Evolutionary conservation across 352 stramenopile genomes (phyloP).

Genomic region (Phytophthora idaei): DNA sequence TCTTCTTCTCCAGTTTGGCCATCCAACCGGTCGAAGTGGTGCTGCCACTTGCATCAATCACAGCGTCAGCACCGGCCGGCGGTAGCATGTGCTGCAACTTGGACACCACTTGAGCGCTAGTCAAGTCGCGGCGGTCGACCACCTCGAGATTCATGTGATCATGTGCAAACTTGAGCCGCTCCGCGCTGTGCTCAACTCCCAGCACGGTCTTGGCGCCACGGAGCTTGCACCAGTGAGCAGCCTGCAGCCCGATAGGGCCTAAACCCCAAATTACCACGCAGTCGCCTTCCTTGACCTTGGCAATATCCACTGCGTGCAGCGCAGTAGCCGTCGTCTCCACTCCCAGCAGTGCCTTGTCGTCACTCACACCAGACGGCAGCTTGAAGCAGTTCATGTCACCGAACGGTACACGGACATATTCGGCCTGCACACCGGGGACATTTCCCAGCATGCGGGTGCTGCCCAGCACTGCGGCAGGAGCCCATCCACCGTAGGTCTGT

Average conservation of each 20-base stretch:
- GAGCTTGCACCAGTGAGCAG: constrained; percentile 66
- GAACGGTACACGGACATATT: constrained; percentile 80
- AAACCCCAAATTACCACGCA: constrained; percentile 75
- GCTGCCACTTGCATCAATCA: constrained; percentile 60
- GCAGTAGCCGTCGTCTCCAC: constrained; percentile 61
- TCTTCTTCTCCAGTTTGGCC: constrained; percentile 48
- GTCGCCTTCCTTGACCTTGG: constrained; percentile 49
- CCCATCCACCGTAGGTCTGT: constrained; percentile 67
- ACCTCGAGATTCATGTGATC: constrained; percentile 70
- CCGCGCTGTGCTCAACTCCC: constrained; percentile 52
- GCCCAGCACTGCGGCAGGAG: constrained; percentile 66
- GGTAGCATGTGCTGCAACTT: constrained; percentile 62
- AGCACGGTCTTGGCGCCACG: constrained; percentile 67
- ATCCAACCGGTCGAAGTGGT: constrained; percentile 43
- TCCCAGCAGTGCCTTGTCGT: constrained; percentile 74
- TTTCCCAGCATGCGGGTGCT: constrained; percentile 58
- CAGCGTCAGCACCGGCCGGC: constrained; percentile 53
- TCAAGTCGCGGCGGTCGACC: constrained; percentile 56
- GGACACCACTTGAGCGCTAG: constrained; percentile 47
- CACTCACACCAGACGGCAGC: constrained; percentile 52
- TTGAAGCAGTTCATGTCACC: constrained; percentile 76
- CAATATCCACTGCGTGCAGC: constrained; percentile 68
- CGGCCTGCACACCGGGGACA: constrained; percentile 68
- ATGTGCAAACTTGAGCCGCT: constrained; percentile 62
- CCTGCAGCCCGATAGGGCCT: constrained; percentile 61